phyloP scores from a whole-genome alignment of 257 asterid species.

The Ocimum tenuiflorum region DNA sequence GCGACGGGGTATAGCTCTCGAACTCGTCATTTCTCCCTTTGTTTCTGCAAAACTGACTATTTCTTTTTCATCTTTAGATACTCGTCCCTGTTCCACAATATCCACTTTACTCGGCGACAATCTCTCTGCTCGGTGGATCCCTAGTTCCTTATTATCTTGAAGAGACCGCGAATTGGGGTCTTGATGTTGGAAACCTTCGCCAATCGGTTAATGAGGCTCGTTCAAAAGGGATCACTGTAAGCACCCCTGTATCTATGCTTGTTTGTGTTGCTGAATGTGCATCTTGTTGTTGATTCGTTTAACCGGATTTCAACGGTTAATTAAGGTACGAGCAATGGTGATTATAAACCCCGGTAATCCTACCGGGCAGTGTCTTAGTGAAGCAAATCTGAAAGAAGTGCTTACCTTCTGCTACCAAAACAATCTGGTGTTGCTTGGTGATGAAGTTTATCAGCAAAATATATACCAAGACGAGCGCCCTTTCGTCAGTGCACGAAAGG shows the following conservation, averaged over 20 bases:
- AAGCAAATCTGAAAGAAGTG: slow-evolving; percentile 61
- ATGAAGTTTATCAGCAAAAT: slow-evolving; percentile 98
- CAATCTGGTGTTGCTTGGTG: slow-evolving; percentile 78
- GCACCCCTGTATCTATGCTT: slow-evolving; percentile 10
- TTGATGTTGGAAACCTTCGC: slow-evolving; percentile 69
- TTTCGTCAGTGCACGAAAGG: slow-evolving; percentile 87
- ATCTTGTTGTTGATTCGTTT: neutral
- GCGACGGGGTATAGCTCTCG: slow-evolving; percentile 65
- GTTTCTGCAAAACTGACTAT: neutral
- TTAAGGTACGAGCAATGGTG: slow-evolving; percentile 98
- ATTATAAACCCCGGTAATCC: slow-evolving; percentile 98
- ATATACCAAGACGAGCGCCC: slow-evolving; percentile 98
- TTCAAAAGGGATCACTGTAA: slow-evolving; percentile 77
- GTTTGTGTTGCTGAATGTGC: neutral
- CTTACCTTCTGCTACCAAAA: slow-evolving; percentile 70
- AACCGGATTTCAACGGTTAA: neutral
- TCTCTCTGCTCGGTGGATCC: slow-evolving; percentile 78
- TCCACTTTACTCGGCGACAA: slow-evolving; percentile 95
- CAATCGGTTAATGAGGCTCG: slow-evolving; percentile 84
- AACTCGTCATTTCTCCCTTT: neutral
- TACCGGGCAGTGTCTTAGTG: slow-evolving; percentile 94
- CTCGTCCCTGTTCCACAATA: slow-evolving; percentile 98
- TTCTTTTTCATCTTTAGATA: slow-evolving; percentile 36
- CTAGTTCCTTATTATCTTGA: slow-evolving; percentile 94
- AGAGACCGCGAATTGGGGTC: slow-evolving; percentile 99